phyloP scores from a whole-genome alignment of 805 yeast species.

The Sugiyamaella marilandica region DNA sequence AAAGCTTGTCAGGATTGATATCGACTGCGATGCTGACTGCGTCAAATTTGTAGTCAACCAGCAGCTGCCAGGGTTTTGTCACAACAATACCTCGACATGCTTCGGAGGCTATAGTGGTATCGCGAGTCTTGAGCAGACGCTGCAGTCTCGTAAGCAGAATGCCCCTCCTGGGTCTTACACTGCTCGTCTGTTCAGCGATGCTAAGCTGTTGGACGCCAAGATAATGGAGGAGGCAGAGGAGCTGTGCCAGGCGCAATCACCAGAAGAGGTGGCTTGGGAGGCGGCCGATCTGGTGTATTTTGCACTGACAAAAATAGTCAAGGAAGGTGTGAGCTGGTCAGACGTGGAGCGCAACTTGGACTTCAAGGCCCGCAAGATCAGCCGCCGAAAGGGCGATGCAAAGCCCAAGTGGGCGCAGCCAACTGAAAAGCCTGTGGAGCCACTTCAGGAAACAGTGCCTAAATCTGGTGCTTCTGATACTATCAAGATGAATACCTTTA shows the following conservation, averaged over 20 bases:
- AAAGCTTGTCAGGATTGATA: slow-evolving; percentile 55
- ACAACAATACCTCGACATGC: slow-evolving; percentile 74
- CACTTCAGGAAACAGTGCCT: slow-evolving; percentile 14
- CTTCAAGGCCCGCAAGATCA: slow-evolving; percentile 75
- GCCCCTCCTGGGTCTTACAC: slow-evolving; percentile 97
- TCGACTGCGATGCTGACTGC: slow-evolving; percentile 93
- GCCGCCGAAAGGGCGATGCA: slow-evolving; percentile 95
- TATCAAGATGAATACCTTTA: slow-evolving; percentile 49
- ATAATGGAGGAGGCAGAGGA: slow-evolving; percentile 96
- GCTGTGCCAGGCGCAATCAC: slow-evolving; percentile 71
- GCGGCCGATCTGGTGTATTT: slow-evolving; percentile 85
- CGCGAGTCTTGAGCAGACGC: slow-evolving; percentile 58
- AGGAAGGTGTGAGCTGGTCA: slow-evolving; percentile 69
- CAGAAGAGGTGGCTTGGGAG: slow-evolving; percentile 86
- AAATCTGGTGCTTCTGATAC: slow-evolving; percentile 17
- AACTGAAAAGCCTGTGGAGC: slow-evolving; percentile 10
- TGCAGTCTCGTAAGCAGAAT: slow-evolving; percentile 52
- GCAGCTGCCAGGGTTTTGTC: slow-evolving; percentile 88
- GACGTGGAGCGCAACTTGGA: slow-evolving; percentile 85
- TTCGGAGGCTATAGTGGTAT: slow-evolving; percentile 72
- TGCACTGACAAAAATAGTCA: slow-evolving; percentile 58
- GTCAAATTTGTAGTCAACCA: slow-evolving; percentile 83
- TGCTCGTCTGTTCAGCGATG: slow-evolving; percentile 76
- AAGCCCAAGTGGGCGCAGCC: slow-evolving; percentile 63
- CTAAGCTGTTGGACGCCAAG: slow-evolving; percentile 67